Conservation (phyloP, 495 filamentous ascomycete species). For the Corynascus novoguineensis region DNA sequence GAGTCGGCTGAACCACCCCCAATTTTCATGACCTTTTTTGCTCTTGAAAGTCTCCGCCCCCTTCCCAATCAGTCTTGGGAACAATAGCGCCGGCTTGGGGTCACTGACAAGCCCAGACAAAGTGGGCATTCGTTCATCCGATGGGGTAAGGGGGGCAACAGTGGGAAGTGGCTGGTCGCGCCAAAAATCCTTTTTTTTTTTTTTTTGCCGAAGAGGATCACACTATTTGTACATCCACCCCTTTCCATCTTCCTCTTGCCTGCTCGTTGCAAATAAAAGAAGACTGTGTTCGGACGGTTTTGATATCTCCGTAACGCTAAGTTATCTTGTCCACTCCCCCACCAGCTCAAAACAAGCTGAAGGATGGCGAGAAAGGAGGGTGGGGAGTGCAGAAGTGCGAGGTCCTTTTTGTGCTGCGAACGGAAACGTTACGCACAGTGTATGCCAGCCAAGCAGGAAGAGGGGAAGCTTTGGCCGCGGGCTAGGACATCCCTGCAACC, state of each 20-base stretch:
- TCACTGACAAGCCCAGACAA: too few species aligned
- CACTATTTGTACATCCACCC: neutral
- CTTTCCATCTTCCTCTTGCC: neutral
- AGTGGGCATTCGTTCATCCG: neutral
- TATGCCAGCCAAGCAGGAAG: too few species aligned
- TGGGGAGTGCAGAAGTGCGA: neutral
- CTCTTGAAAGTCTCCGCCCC: neutral
- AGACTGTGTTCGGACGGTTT: too few species aligned
- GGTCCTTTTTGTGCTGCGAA: neutral
- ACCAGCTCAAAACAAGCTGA: too few species aligned
- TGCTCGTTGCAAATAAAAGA: too few species aligned
- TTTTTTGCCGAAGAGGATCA: neutral
- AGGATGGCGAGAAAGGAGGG: too few species aligned
- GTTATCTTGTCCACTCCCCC: too few species aligned
- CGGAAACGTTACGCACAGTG: neutral
- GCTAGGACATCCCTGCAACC: conserved; percentile 17
- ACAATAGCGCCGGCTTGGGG: neutral
- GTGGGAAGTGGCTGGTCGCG: neutral
- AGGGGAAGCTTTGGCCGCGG: conserved; percentile 4
- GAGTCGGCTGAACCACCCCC: neutral
- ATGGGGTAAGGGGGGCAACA: neutral
- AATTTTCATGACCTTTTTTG: neutral
- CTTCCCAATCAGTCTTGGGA: neutral
- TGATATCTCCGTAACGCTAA: conserved; percentile 5
- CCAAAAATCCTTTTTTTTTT: too few species aligned